Conservation (phyloP, 345 rosid genomes). For the Melaleuca alternifolia region DNA sequence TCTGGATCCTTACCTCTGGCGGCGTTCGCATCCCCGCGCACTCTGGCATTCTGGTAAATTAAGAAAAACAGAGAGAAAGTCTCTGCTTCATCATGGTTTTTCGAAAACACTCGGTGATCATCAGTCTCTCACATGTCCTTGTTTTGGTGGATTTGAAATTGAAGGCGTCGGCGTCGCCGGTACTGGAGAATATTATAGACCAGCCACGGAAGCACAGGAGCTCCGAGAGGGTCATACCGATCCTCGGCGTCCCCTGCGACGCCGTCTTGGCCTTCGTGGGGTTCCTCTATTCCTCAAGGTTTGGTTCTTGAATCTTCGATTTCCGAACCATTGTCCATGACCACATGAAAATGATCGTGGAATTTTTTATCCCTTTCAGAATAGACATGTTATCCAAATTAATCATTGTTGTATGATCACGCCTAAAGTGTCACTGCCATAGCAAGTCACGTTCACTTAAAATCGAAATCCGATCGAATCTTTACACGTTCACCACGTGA, state of each 20-base stretch:
- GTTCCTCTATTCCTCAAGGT: conserved; percentile 32
- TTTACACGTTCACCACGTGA: neutral
- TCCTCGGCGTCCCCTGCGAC: conserved; percentile 35
- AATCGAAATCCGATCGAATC: neutral
- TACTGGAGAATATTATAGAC: conserved; percentile 27
- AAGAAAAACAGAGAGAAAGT: neutral
- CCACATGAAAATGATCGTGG: neutral
- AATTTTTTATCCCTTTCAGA: neutral
- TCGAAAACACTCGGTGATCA: neutral
- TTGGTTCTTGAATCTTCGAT: neutral
- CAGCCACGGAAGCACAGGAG: conserved; percentile 28
- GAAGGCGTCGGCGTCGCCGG: conserved; percentile 30
- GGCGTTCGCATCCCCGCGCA: conserved; percentile 33
- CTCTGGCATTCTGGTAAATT: conserved; percentile 23
- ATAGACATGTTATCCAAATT: neutral
- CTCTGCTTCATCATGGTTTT: neutral
- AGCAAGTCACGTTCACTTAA: too few relatives aligned
- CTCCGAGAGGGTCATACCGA: conserved; percentile 20
- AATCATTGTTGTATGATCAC: neutral
- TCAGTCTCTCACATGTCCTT: neutral
- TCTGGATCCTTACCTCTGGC: conserved; percentile 29
- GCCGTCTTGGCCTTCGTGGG: conserved; percentile 30
- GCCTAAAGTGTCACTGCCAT: neutral
- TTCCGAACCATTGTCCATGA: neutral
- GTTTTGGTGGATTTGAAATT: neutral